Percentiles rank a stretch among this genome's conserved stretches.
These are phyloP conservation scores for Magnusiomyces ingens DNA, from an alignment of 1,139 yeast genomes.

Conservation along the genomic window DNA sequence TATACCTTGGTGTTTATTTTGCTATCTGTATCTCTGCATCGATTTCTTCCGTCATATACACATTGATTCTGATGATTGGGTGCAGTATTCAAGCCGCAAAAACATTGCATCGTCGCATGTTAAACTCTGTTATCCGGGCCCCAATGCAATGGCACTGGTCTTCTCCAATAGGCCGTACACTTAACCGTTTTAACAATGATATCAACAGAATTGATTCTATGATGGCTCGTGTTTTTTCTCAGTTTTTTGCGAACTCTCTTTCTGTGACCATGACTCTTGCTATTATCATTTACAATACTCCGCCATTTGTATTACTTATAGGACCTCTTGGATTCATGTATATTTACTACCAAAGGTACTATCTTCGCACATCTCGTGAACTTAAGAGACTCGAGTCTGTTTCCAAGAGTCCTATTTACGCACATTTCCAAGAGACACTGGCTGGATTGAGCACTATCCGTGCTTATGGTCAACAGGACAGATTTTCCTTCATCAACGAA, in stretches of 20 bases:
- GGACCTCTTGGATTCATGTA: constrained; percentile 68
- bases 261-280: constrained; percentile 73
- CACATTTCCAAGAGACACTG: constrained; percentile 93
- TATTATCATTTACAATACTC: constrained; percentile 84
- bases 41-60: constrained; percentile 56
- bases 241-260: constrained; percentile 66
- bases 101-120: constrained; percentile 72
- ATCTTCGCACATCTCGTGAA: constrained; percentile 86
- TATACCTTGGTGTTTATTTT: constrained; percentile 70
- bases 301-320: constrained; percentile 71
- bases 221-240: constrained; percentile 74
- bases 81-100: constrained; percentile 83
- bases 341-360: constrained; percentile 80
- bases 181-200: constrained; percentile 92
- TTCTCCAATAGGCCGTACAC: constrained; percentile 89
- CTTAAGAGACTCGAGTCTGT: constrained; percentile 90
- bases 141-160: constrained; percentile 98
- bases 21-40: constrained; percentile 65
- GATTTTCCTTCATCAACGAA: constrained; percentile 71
- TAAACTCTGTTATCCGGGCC: constrained; percentile 71
- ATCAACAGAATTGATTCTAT: constrained; percentile 87
- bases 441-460: constrained; percentile 86
- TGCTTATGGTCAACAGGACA: constrained; percentile 69
- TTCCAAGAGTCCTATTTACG: constrained; percentile 88
- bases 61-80: constrained; percentile 68